Evolutionary conservation across 768 basidiomycete genomes (phyloP).

Genomic region (Calocybe gangraenosa): DNA sequence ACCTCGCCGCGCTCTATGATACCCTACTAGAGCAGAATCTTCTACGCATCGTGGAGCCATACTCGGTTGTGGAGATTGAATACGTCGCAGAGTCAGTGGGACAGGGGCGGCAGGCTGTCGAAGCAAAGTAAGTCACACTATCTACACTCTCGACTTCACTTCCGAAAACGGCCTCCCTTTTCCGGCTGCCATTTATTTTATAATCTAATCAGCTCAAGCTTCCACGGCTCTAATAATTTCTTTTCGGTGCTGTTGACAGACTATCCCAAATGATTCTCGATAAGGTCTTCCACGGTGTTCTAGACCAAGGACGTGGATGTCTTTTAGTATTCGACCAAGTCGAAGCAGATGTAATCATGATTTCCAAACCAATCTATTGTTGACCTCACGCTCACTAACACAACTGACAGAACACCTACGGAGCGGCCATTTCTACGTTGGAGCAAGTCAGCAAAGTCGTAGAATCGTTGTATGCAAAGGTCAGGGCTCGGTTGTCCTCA

Average conservation of each 20-base stretch:
- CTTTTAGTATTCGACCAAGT: conserved; percentile 87
- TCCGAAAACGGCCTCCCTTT: neutral
- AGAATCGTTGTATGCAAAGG: conserved; percentile 87
- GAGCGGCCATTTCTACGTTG: conserved; percentile 84
- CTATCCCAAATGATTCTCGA: conserved; percentile 98
- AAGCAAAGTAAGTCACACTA: conserved; percentile 78
- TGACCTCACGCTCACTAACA: neutral
- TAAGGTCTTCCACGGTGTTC: conserved; percentile 88
- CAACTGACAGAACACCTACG: conserved; percentile 71
- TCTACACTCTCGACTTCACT: too few species aligned
- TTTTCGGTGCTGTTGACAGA: conserved; percentile 42
- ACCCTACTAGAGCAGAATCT: conserved; percentile 95
- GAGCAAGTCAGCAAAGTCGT: conserved; percentile 94
- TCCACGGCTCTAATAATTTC: neutral
- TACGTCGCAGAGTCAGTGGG: conserved; percentile 86
- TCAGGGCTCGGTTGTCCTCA: conserved; percentile 7
- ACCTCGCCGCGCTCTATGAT: conserved; percentile 92
- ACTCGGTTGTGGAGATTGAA: conserved; percentile 86
- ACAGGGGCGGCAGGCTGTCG: conserved; percentile 84
- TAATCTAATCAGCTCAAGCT: too few species aligned
- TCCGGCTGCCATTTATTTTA: neutral
- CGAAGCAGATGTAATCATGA: conserved; percentile 63
- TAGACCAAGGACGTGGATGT: conserved; percentile 95
- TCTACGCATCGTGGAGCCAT: conserved; percentile 93
- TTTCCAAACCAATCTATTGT: neutral